These are phyloP conservation scores for Prunella vulgaris DNA, from an alignment of 257 asterid species.

Conservation along the genomic window DNA sequence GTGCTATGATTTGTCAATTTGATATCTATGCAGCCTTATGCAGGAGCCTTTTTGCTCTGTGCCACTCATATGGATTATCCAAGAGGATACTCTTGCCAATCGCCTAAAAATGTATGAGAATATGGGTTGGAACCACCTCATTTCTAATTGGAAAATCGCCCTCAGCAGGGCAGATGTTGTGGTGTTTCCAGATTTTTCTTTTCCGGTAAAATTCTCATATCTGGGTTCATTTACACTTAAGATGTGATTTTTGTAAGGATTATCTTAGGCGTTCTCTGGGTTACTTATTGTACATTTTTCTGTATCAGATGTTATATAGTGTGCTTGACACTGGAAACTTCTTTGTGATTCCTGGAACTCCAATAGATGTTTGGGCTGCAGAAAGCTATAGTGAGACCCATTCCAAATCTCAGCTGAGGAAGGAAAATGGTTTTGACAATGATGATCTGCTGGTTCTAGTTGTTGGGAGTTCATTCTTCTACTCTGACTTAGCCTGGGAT, in stretches of 20 bases:
- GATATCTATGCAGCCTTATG: conserved; percentile 98
- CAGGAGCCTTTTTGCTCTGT: conserved; percentile 99
- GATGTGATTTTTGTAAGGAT: conserved; percentile 8
- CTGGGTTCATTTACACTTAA: conserved; percentile 14
- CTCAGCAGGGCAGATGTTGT: conserved; percentile 81
- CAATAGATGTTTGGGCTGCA: conserved; percentile 91
- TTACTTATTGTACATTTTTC: conserved; percentile 35
- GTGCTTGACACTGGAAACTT: conserved; percentile 97
- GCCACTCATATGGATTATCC: conserved; percentile 91
- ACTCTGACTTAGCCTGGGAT: conserved; percentile 73
- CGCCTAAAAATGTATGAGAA: conserved; percentile 65
- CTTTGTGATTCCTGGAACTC: conserved; percentile 95
- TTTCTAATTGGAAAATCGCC: conserved; percentile 69
- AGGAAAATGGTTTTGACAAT: conserved; percentile 60
- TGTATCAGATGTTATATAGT: conserved; percentile 89
- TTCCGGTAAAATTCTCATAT: conserved; percentile 54
- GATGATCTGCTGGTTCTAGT: conserved; percentile 77
- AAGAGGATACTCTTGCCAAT: conserved; percentile 81
- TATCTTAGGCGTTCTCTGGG: conserved; percentile 19
- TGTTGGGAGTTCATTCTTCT: conserved; percentile 86
- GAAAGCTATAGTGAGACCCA: conserved; percentile 77
- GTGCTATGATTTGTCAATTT: conserved; percentile 66
- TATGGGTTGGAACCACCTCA: conserved; percentile 67
- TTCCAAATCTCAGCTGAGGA: conserved; percentile 67
- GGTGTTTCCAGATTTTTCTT: conserved; percentile 85